Evolutionary conservation across 129 eudicot species (phyloP).

Genomic region (Chrysanthemum lavandulifolium): DNA sequence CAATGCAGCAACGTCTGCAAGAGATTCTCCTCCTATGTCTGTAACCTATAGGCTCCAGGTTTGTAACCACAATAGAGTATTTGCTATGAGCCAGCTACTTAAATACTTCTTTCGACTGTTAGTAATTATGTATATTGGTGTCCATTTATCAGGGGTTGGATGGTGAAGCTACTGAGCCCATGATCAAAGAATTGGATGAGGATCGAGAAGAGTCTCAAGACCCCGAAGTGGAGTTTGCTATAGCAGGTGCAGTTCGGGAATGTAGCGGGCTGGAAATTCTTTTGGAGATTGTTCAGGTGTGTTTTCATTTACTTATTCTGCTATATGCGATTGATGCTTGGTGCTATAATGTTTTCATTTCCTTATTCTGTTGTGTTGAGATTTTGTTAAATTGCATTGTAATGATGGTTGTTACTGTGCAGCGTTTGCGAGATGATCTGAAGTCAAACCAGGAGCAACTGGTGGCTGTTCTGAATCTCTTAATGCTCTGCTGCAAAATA

Average conservation of each 20-base stretch:
- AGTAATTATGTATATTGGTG: conserved; percentile 9
- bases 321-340: background rate
- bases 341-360: background rate
- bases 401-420: conserved; percentile 18
- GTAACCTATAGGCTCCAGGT: conserved; percentile 99
- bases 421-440: conserved; percentile 92
- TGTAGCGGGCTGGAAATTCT: conserved; percentile 91
- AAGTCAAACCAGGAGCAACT: conserved; percentile 96
- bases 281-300: conserved; percentile 81
- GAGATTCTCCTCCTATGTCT: conserved; percentile 93
- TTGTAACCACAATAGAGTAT: conserved; percentile 5
- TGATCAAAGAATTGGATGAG: conserved; percentile 98
- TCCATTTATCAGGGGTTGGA: conserved; percentile 75
- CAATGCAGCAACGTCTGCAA: conserved; percentile 46
- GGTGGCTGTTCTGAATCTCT: conserved; percentile 80
- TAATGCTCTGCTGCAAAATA: conserved; percentile 95
- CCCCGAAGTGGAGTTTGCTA: conserved; percentile 97
- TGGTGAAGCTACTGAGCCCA: conserved; percentile 99
- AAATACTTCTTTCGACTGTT: conserved; percentile 14
- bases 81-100: background rate
- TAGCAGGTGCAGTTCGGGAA: conserved; percentile 95
- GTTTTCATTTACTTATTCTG: conserved; percentile 6
- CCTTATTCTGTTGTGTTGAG: background rate
- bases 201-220: conserved; percentile 98
- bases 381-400: background rate